These are phyloP conservation scores for Lactarius evosmus DNA, from an alignment of 768 basidiomycete genomes.

Conservation along the genomic window DNA sequence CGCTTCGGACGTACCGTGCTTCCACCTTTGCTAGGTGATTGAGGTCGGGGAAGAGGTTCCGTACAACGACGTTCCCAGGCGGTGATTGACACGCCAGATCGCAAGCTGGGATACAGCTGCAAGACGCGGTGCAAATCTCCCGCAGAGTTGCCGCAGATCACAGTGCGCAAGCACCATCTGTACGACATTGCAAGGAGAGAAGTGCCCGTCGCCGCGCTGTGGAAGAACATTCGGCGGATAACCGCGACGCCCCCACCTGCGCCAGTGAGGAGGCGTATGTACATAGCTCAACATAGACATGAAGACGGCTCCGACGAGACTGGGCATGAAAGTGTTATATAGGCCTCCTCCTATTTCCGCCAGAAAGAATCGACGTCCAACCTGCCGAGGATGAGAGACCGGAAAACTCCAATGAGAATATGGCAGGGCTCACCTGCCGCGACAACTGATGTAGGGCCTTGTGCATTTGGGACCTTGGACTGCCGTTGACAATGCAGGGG, in stretches of 20 bases:
- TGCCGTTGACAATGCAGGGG: too few relatives aligned
- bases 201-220: too few relatives aligned
- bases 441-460: neutral
- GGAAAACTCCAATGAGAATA: neutral
- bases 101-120: neutral
- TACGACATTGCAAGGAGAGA: neutral
- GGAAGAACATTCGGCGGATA: too few relatives aligned
- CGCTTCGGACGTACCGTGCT: too few relatives aligned
- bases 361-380: neutral
- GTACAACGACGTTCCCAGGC: neutral
- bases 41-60: too few relatives aligned
- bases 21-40: too few relatives aligned
- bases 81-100: neutral
- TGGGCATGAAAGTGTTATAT: neutral
- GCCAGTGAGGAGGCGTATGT: too few relatives aligned
- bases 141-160: neutral
- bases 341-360: neutral
- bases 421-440: neutral
- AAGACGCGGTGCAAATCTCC: neutral
- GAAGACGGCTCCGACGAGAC: too few relatives aligned
- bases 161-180: neutral
- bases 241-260: too few relatives aligned
- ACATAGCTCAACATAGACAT: too few relatives aligned
- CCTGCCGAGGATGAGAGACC: neutral
- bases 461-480: neutral